phyloP scores from a whole-genome alignment of 768 basidiomycete species.

The Kwoniella newhampshirensis region DNA sequence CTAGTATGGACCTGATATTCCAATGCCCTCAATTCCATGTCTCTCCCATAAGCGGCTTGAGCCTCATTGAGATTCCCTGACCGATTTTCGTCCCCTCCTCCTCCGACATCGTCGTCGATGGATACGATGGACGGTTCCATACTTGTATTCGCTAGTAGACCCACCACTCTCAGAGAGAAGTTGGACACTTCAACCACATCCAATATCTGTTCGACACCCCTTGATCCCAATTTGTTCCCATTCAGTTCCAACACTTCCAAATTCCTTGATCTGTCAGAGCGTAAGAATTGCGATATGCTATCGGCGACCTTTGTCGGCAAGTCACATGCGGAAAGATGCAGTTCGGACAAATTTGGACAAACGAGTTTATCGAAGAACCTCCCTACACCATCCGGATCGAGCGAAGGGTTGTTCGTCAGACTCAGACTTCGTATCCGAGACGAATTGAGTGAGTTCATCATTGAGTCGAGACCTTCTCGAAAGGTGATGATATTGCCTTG shows the following conservation, averaged over 20 bases:
- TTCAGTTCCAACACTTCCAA: constrained; percentile 39
- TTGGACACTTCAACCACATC: constrained; percentile 32
- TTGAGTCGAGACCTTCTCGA: constrained; percentile 10
- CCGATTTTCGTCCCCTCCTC: constrained; percentile 2
- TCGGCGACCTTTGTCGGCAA: constrained; percentile 6
- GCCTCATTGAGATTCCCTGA: not conserved
- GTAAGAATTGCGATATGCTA: constrained; percentile 22
- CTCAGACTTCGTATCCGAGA: constrained; percentile 28
- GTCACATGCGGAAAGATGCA: constrained; percentile 38
- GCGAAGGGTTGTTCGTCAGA: constrained; percentile 31
- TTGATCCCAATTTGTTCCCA: constrained; percentile 35
- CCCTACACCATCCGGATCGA: not conserved
- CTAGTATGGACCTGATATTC: constrained; percentile 25
- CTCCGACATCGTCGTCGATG: not conserved
- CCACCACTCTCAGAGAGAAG: constrained; percentile 29
- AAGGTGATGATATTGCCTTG: constrained; percentile 41
- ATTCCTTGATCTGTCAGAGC: constrained; percentile 24
- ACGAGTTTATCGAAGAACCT: constrained; percentile 21
- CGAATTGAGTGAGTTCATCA: constrained; percentile 34
- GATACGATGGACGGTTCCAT: not conserved
- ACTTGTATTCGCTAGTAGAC: constrained; percentile 32
- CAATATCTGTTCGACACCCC: constrained; percentile 26
- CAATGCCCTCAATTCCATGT: constrained; percentile 7
- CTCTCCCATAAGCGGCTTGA: constrained; percentile 1
- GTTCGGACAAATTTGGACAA: constrained; percentile 23